These are phyloP conservation scores for Ascochyta fabae DNA, from an alignment of 2,329 filamentous ascomycete species.

Conservation along the genomic window DNA sequence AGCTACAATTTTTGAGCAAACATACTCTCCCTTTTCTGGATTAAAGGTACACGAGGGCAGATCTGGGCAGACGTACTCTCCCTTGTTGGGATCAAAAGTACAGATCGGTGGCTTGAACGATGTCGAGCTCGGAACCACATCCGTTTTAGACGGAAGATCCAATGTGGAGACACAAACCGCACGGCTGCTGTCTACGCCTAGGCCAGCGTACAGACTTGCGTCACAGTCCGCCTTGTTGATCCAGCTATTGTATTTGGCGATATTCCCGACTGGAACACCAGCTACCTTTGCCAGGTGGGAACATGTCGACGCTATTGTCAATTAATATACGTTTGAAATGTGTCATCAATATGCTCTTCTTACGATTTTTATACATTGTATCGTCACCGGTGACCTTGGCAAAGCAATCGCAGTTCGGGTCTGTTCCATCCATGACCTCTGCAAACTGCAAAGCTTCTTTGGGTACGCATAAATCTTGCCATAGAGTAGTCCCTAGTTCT, in stretches of 20 bases:
- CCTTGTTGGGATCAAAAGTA: not conserved
- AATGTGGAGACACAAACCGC: not conserved
- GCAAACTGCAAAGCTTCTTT: not conserved
- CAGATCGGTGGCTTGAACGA: not conserved
- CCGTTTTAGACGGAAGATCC: not conserved
- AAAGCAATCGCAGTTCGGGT: not conserved
- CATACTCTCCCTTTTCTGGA: constrained; percentile 4
- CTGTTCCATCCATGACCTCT: not conserved
- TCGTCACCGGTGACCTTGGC: not conserved
- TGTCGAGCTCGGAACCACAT: not conserved
- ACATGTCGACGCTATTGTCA: not conserved
- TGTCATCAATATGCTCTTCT: not conserved
- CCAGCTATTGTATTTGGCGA: not conserved
- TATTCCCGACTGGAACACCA: not conserved
- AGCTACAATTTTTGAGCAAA: not conserved
- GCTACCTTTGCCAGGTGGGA: not conserved
- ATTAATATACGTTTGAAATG: not conserved
- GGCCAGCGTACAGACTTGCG: not conserved
- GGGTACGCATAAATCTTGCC: not conserved
- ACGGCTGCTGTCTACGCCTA: not conserved
- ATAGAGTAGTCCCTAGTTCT: too few relatives aligned
- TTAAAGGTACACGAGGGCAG: constrained; percentile 1
- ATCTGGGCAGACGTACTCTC: constrained; percentile 1
- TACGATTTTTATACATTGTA: not conserved
- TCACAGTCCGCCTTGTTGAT: not conserved